Base-by-base conservation (phyloP, 371 early-diverging fungal species). In the Lichtheimia ramosa region DNA sequence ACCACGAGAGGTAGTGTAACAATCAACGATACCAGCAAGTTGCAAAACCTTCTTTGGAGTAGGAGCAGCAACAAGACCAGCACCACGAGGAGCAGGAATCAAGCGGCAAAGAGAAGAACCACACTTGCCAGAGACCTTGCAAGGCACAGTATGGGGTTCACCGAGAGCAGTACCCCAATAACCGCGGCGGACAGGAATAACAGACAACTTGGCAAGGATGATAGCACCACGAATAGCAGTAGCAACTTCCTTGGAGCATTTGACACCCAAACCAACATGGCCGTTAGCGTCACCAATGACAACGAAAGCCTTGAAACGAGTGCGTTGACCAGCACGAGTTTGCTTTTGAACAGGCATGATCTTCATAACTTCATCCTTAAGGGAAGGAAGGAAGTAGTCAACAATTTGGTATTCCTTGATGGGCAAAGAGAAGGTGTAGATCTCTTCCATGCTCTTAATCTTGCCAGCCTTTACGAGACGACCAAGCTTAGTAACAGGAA, bases 271-370 rank as follows among this genome's bases (percentile, higher is more conserved):
- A 83, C 99, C 99, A 74, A 99, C 96, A 86, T 98, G 98, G 64
- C 99, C 98, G 74, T 96, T 86, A 58, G 82, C 85, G 88, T 99
- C 98, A 83, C 99, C 99, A 75, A 99, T 93, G 86, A 95, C 93
- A 60, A 98, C 98, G 74, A 97, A 97, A 69, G 97, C 99, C 92
- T 99, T 99, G 91, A 99, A 99, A 70, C 97, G 94, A 70, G 99
- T 99, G 74, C 98, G 95, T 87, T 99, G 99, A 88, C 99, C 99
- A 66, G 99, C 99, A 79, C 95, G 94, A 71, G 99, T 99, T 86
- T 99, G 99, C 92, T 99, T 99, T 88, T 99, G 99, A 73, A 99
- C 99, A 67, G 98, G 97, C 88, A 96, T 98, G 78, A 98, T 96
- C 89, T 96, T 96, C 92, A 99, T 96, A 68, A 99, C 97, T 82